These are phyloP conservation scores for Rhytidiadelphus loreus DNA, from an alignment of 225 moss, liverwort and hornwort genomes.

Conservation along the genomic window DNA sequence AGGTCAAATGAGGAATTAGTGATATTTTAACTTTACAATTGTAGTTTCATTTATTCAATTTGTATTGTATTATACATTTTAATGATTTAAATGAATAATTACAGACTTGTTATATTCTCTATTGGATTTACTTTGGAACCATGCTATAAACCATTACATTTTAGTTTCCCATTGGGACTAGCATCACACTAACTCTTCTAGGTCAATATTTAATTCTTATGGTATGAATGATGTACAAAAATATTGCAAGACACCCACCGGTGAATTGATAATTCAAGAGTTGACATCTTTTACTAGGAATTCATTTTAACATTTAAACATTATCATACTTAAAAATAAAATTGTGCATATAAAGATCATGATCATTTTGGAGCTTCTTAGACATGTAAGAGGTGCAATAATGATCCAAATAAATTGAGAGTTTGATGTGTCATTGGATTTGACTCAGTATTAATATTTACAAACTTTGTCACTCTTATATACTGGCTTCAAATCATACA, in stretches of 20 bases:
- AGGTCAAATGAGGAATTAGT: accelerated
- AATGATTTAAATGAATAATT: accelerated
- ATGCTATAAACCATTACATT: neutral
- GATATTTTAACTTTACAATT: neutral
- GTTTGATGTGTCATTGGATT: neutral
- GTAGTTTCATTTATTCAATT: neutral
- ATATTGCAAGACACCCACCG: neutral
- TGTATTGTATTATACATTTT: neutral
- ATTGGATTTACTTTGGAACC: neutral
- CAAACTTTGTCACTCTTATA: neutral
- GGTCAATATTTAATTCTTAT: neutral
- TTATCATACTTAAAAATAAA: neutral
- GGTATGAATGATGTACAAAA: neutral
- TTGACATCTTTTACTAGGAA: accelerated
- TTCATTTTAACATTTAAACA: neutral
- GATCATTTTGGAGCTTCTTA: neutral
- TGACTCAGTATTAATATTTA: no score
- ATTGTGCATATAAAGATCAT: accelerated
- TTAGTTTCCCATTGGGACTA: neutral
- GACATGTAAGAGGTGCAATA: neutral
- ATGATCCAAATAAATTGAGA: neutral
- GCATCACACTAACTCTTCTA: no score
- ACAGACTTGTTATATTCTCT: accelerated
- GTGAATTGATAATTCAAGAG: neutral
- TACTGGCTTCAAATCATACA: neutral